Conservation (phyloP, 768 basidiomycete genomes). For the Suillus placidus region DNA sequence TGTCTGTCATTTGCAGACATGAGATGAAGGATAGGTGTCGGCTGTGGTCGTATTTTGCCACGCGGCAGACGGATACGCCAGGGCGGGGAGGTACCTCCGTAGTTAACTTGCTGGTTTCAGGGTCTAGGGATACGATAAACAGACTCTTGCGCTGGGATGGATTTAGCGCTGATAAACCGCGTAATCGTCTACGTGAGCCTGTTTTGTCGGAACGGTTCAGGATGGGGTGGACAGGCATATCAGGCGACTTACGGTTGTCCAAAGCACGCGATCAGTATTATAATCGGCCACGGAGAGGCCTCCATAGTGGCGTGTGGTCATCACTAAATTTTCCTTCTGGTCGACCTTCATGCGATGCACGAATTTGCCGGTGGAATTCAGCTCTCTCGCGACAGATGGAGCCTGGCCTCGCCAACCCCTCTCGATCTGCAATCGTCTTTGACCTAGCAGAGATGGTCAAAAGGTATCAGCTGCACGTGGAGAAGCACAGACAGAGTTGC, state of each 20-base stretch:
- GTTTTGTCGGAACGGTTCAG: conserved; percentile 8
- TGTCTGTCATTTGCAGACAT: conserved; percentile 59
- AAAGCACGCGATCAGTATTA: conserved; percentile 50
- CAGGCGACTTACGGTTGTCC: conserved; percentile 40
- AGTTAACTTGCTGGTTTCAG: conserved; percentile 21
- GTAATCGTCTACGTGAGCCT: conserved; percentile 28
- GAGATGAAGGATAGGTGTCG: conserved; percentile 35
- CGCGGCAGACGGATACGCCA: conserved; percentile 28
- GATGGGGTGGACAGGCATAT: not conserved
- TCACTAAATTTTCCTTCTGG: conserved; percentile 56
- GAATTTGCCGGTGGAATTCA: conserved; percentile 35
- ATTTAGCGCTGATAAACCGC: conserved; percentile 34
- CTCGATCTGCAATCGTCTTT: conserved; percentile 45
- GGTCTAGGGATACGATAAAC: conserved; percentile 28
- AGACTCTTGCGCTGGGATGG: conserved; percentile 24
- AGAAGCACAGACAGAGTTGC: conserved; percentile 50
- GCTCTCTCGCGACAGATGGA: conserved; percentile 40
- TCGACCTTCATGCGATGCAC: conserved; percentile 83
- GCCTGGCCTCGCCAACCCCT: conserved; percentile 59
- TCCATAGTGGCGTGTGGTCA: conserved; percentile 57
- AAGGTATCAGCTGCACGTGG: conserved; percentile 10
- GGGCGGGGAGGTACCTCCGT: conserved; percentile 36
- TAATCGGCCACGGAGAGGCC: conserved; percentile 64
- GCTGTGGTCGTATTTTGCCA: conserved; percentile 20
- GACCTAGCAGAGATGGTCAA: conserved; percentile 40